Evolutionary conservation across 345 rosid species (phyloP), one percentile per base, ranked within the genome.

Genomic region (Ceriops decandra): DNA sequence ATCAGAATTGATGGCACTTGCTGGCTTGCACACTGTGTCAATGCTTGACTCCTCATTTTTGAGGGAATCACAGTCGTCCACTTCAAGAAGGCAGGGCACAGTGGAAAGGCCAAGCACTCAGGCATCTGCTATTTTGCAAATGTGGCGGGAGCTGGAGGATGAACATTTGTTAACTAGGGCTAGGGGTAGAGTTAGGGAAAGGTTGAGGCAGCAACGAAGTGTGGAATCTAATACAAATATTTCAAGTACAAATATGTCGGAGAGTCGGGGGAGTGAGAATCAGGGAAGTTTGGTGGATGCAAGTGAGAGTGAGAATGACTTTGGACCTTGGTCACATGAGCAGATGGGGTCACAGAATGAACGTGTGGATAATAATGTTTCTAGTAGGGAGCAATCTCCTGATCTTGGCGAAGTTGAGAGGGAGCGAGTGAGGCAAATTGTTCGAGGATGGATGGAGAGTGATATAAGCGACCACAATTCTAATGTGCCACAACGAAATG

Each of bases 131-230:
- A 95, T 95, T 68, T 57, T 92, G 82, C 97, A 83, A 68, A 92
- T 95, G 99, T 95, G 99, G 99, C 82, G 99, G 82, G 99, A 95
- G 84, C 76, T 95, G 85, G 99, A 95, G 82, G 99, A 95, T 77
- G 99, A 87, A 71, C 99, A 95, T 76, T 62, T 88, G 76, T 78
- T 95, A 82, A 88, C 76, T 69, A 85, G 98, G 81, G 95, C 96
- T 1, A 87, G 90, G 7, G 98, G 71, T 68, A 89, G 95, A 74
- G 90, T 86, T 63, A 87, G 97, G 73, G 96, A 72, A 69, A 84
- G 97, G 70, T 71, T 90, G 85, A 87, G 98, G 84, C 97, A 83
- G 65, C 89, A 71, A 66, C 77, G 90, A 68, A 80, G 76, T 77
- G 89, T 60, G 62, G 96, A 81, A 54, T 70, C 87, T 54, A 87